A percentile compares a stretch with the other conserved stretches of the same genome.
These are phyloP conservation scores for Friedmanniomyces endolithicus DNA, from an alignment of 495 filamentous ascomycete genomes.

Conservation along the genomic window DNA sequence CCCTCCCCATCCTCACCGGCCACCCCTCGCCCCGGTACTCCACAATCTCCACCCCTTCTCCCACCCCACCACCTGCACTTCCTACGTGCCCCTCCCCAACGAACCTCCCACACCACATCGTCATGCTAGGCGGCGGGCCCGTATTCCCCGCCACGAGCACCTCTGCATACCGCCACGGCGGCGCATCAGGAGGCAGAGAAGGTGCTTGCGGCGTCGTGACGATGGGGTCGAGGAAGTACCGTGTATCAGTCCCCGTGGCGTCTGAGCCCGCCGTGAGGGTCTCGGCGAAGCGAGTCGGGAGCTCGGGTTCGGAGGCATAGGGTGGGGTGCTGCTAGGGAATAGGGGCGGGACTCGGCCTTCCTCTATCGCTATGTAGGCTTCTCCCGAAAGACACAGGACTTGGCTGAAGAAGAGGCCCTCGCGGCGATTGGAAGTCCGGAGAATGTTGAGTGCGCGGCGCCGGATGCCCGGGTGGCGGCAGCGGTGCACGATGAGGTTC, in stretches of 20 bases:
- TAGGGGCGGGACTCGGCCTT: not conserved
- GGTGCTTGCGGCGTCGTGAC: not conserved
- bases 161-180: not conserved
- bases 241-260: not conserved
- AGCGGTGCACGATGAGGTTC: constrained; percentile 2
- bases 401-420: constrained; percentile 5
- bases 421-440: not conserved
- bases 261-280: not conserved
- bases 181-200: not conserved
- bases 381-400: not conserved
- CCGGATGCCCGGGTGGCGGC: constrained; percentile 1
- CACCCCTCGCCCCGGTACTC: not conserved
- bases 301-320: not conserved
- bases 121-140: not conserved
- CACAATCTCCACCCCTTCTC: not conserved
- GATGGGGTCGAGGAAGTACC: not conserved
- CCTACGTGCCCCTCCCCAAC: not conserved
- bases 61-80: not conserved
- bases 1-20: not conserved
- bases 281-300: not conserved
- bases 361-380: not conserved
- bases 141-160: not conserved
- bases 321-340: no score
- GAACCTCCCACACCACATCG: not conserved
- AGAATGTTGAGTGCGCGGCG: constrained; percentile 6